These are phyloP conservation scores for Trapa incisa DNA, from an alignment of 345 rosid genomes.

Conservation along the genomic window DNA sequence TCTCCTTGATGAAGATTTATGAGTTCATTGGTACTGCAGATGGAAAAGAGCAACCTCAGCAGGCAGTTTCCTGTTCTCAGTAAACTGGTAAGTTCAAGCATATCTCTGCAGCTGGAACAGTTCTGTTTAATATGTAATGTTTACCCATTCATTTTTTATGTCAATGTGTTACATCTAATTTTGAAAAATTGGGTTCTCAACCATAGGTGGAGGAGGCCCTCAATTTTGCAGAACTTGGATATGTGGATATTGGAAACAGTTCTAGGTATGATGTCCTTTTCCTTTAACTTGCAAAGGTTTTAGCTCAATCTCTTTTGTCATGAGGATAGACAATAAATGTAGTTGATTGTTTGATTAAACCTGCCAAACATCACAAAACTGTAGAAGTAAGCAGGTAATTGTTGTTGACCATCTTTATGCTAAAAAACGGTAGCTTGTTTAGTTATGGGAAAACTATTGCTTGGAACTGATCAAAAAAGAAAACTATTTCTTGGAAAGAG, in stretches of 20 bases:
- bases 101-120: not conserved
- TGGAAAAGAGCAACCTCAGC: slow-evolving; percentile 53
- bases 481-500: not conserved
- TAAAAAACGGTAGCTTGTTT: no score
- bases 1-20: not conserved
- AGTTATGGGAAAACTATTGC: no score
- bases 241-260: slow-evolving; percentile 27
- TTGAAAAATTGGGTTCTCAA: slow-evolving; percentile 1
- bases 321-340: not conserved
- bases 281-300: not conserved
- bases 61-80: slow-evolving; percentile 25
- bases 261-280: slow-evolving; percentile 29
- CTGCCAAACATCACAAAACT: not conserved
- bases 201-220: slow-evolving; percentile 60
- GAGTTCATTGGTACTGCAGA: slow-evolving; percentile 30
- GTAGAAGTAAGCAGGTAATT: no score
- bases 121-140: not conserved
- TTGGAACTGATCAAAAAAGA: no score
- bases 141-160: not conserved
- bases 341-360: not conserved
- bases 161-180: no score
- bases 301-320: not conserved
- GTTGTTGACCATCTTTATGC: no score
- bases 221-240: slow-evolving; percentile 29
- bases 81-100: slow-evolving; percentile 46